Base-by-base conservation (phyloP, 2,329 filamentous ascomycete species). In the Curvularia lunata region DNA sequence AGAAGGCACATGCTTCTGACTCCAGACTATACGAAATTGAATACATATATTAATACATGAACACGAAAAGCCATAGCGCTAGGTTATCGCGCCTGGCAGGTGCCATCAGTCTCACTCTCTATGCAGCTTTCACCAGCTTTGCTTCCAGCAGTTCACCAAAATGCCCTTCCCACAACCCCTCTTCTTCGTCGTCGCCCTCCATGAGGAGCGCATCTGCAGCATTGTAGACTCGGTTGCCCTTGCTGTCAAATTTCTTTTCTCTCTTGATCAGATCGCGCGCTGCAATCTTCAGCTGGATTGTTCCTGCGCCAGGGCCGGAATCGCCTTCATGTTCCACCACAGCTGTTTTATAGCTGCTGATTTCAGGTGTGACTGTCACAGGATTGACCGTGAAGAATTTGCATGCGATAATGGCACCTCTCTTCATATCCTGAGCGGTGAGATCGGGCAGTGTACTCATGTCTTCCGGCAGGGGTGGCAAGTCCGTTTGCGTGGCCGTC, bases 151-250 rank as follows among this genome's bases (percentile, higher is more conserved):
- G 54, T 54, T 75, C 72, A 18, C 49, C 54, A 46, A 72, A 73
- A 18, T 56, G 59, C 2, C 67, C 65, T 41, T 72, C 67, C 66
- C 67, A 70, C 7, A 71, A 25, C 3, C 66, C 63, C 23, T 67
- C 64, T 7, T 74, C 69, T 34, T 68, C 68, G 4, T 68, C 70
- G 6, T 69, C 70, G 4, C 65, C 66, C 16, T 57, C 60, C 64
- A 74, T 63, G 21, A 61, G 60, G 34, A 74, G 68, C 9, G 62
- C 83, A 7, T 72, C 71, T 10, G 85, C 85, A 56, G 88, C 90
- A 61, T 84, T 87, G 66, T 94, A 96, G 9, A 91, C 77, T 9
- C 91, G 84, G 60, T 89, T 82, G 0, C 91, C 92, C 0, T 89
- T 88, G 38, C 86, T 82, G 65, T 94, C 87, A 63, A 87, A 87